These are phyloP conservation scores for Xylaria sp. DNA, from an alignment of 2,329 filamentous ascomycete species.

Conservation along the genomic window DNA sequence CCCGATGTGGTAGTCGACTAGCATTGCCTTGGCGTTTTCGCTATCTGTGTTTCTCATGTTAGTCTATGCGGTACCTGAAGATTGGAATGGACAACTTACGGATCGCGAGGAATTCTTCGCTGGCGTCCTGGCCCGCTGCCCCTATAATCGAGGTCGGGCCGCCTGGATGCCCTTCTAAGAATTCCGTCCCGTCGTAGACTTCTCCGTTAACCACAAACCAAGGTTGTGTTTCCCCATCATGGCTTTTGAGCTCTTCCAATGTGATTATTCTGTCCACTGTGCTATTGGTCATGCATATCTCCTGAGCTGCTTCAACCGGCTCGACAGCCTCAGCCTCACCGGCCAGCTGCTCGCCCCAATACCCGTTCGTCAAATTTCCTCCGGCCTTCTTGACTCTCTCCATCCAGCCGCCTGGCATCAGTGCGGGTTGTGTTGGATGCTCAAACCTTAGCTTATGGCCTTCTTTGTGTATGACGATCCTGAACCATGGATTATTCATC, in stretches of 20 bases:
- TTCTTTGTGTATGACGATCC: conserved; percentile 79
- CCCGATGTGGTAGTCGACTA: conserved; percentile 86
- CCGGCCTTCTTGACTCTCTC: conserved; percentile 85
- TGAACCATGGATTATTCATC: conserved; percentile 98
- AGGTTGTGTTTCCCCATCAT: conserved; percentile 71
- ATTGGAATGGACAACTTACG: conserved; percentile 66
- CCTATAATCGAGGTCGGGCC: conserved; percentile 85
- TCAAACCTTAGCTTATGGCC: conserved; percentile 76
- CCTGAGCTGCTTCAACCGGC: conserved; percentile 63
- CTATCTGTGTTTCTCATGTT: conserved; percentile 67
- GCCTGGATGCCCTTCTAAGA: conserved; percentile 84
- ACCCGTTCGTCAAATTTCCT: conserved; percentile 81
- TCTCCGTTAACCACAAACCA: conserved; percentile 93
- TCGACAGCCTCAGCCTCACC: conserved; percentile 58
- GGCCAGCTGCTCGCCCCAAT: conserved; percentile 80
- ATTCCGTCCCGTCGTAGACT: conserved; percentile 86
- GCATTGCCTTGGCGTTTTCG: conserved; percentile 92
- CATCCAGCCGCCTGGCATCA: conserved; percentile 91
- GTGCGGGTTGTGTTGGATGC: conserved; percentile 84
- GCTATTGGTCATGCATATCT: conserved; percentile 82
- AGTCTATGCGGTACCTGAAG: conserved; percentile 42
- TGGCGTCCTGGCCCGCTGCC: conserved; percentile 82
- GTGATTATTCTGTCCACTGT: conserved; percentile 71
- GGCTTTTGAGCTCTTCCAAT: conserved; percentile 76
- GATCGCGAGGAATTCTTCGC: conserved; percentile 91